phyloP scores from a whole-genome alignment of 179 eudicot genomes.

The Heliamphora pulchella region DNA sequence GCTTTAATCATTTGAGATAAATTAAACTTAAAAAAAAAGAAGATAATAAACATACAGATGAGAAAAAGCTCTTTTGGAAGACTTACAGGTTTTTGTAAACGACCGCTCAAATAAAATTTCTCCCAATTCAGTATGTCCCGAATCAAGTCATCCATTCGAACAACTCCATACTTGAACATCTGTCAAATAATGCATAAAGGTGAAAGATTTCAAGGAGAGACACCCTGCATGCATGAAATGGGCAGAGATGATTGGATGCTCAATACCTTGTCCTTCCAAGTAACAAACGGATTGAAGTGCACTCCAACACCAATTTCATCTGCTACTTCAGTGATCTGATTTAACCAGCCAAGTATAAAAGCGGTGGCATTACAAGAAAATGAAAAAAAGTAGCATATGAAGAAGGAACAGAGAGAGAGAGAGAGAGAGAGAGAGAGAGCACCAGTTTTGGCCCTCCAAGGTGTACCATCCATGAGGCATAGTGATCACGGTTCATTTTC shows the following conservation, averaged over 20 bases:
- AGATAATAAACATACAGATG: background rate
- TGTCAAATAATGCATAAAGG: constrained; percentile 23
- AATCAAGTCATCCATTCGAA: constrained; percentile 70
- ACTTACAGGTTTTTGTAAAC: constrained; percentile 90
- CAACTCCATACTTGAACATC: constrained; percentile 87
- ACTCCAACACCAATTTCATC: constrained; percentile 81
- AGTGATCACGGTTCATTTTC: constrained; percentile 61
- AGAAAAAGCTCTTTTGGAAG: constrained; percentile 6
- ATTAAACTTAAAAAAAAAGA: background rate
- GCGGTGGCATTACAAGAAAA: background rate
- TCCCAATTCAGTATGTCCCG: constrained; percentile 72
- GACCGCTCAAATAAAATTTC: constrained; percentile 74
- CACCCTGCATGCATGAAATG: constrained; percentile 2
- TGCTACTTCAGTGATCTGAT: constrained; percentile 62
- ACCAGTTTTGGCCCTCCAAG: constrained; percentile 90
- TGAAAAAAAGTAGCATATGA: background rate
- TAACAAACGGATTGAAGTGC: constrained; percentile 88
- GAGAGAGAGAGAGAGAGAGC: constrained; percentile 19
- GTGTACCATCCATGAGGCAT: constrained; percentile 71
- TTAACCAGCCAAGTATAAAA: constrained; percentile 13
- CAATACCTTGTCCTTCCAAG: constrained; percentile 58
- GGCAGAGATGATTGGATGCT: constrained; percentile 14
- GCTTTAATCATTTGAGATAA: background rate
- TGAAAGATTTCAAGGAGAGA: constrained; percentile 13
- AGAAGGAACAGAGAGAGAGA: constrained; percentile 5